Conservation (phyloP, 1,284 basidiomycete genomes). For the Ganoderma boninense region DNA sequence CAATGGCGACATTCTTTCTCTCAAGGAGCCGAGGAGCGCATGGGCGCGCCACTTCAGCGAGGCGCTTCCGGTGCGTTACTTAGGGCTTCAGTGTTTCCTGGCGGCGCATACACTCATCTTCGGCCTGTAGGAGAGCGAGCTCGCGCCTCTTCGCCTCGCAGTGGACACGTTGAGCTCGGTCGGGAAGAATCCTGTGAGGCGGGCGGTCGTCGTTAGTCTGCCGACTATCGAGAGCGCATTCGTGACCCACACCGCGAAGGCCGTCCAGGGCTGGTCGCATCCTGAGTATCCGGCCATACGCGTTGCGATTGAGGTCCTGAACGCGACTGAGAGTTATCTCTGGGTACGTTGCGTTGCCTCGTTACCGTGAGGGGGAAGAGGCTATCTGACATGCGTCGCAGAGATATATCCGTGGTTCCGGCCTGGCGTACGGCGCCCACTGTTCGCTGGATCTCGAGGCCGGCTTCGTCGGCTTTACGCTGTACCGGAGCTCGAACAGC, state of each 20-base stretch:
- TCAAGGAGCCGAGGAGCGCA: constrained; percentile 77
- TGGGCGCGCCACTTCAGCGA: constrained; percentile 78
- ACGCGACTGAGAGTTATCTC: constrained; percentile 94
- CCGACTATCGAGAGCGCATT: constrained; percentile 96
- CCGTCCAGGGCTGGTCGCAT: constrained; percentile 83
- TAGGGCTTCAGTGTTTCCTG: constrained; percentile 5
- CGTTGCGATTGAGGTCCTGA: constrained; percentile 89
- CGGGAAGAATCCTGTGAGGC: constrained; percentile 78
- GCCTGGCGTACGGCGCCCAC: constrained; percentile 93
- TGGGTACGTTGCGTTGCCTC: constrained; percentile 67
- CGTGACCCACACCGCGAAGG: constrained; percentile 82
- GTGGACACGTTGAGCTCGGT: constrained; percentile 78
- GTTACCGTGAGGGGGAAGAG: neutral
- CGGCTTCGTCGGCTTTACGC: constrained; percentile 82
- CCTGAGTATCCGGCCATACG: constrained; percentile 87
- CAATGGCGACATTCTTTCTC: constrained; percentile 81
- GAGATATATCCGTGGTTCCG: constrained; percentile 90
- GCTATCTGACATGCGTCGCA: constrained; percentile 20
- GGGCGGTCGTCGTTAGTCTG: constrained; percentile 87
- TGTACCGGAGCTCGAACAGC: constrained; percentile 92
- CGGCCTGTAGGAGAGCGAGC: constrained; percentile 50
- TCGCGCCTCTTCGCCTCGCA: constrained; percentile 76
- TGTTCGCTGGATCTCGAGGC: constrained; percentile 84
- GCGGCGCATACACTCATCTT: constrained; percentile 1
- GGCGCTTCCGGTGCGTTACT: constrained; percentile 62